Conservation (phyloP, 2,329 filamentous ascomycete genomes). For the Gyromitra esculenta region DNA sequence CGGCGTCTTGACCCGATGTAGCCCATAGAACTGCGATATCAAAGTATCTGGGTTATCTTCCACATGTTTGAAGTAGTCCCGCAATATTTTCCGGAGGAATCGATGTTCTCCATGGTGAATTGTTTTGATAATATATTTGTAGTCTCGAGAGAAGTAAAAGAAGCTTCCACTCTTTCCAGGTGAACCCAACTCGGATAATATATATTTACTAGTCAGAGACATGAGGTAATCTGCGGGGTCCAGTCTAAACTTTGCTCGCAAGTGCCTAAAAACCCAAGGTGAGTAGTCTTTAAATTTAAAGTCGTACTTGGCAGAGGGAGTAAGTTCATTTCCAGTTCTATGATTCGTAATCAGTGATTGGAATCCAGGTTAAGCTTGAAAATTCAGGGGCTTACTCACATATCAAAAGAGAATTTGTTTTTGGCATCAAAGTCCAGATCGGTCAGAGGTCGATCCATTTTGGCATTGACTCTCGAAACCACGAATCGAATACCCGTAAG, state of each 20-base stretch:
- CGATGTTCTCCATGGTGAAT: constrained; percentile 96
- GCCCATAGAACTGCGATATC: constrained; percentile 95
- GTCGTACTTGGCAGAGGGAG: constrained; percentile 97
- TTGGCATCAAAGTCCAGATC: constrained; percentile 91
- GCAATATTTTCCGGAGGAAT: constrained; percentile 82
- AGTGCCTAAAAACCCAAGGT: constrained; percentile 97
- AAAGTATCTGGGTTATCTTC: constrained; percentile 94
- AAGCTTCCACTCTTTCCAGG: constrained; percentile 98
- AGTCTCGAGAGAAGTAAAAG: constrained; percentile 99
- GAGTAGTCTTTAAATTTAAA: constrained; percentile 99
- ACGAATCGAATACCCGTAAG: constrained; percentile 92
- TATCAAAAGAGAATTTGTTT: constrained; percentile 99
- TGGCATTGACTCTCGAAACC: constrained; percentile 92
- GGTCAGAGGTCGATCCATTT: constrained; percentile 88
- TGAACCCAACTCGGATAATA: constrained; percentile 93
- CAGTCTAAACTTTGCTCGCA: constrained; percentile 85
- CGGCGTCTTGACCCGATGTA: constrained; percentile 97
- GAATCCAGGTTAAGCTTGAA: constrained; percentile 27
- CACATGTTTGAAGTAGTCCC: constrained; percentile 94
- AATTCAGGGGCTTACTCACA: constrained; percentile 68
- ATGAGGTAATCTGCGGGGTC: constrained; percentile 98
- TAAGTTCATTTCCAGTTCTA: constrained; percentile 94
- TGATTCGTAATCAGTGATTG: constrained; percentile 59
- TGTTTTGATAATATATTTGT: constrained; percentile 99
- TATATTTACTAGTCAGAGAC: constrained; percentile 98